Percentiles rank a stretch among this genome's conserved stretches.
Conservation (phyloP, 495 filamentous ascomycete genomes). For the Annulohypoxylon moriforme region DNA sequence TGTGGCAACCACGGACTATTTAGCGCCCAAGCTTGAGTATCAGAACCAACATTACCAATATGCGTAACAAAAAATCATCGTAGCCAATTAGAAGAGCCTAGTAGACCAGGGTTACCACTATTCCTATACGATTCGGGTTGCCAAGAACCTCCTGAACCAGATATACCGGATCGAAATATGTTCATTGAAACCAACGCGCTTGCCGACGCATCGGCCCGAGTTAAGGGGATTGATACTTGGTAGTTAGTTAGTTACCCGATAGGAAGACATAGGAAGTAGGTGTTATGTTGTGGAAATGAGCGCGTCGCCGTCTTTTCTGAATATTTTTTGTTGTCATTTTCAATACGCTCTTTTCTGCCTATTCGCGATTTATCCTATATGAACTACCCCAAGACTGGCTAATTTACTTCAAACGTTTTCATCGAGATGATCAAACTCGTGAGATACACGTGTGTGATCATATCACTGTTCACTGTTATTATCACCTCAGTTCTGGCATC, state of each 20-base stretch:
- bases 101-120: neutral
- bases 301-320: neutral
- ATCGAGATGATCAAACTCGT: neutral
- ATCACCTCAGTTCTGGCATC: neutral
- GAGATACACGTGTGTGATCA: neutral
- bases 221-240: neutral
- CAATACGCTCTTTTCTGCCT: neutral
- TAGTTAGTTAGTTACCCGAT: neutral
- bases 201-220: neutral
- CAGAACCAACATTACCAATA: neutral
- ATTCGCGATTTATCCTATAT: neutral
- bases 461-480: neutral
- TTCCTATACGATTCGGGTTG: neutral
- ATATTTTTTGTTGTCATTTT: neutral
- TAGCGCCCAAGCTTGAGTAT: neutral
- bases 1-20: neutral
- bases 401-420: neutral
- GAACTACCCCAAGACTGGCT: neutral
- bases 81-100: constrained; percentile 1
- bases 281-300: neutral
- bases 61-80: neutral
- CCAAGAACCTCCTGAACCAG: constrained; percentile 3
- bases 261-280: neutral
- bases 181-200: neutral
- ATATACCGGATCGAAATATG: neutral